Evolutionary conservation across 192 early-diverging fungal species (phyloP).

Genomic region (Funneliformis mosseae): DNA sequence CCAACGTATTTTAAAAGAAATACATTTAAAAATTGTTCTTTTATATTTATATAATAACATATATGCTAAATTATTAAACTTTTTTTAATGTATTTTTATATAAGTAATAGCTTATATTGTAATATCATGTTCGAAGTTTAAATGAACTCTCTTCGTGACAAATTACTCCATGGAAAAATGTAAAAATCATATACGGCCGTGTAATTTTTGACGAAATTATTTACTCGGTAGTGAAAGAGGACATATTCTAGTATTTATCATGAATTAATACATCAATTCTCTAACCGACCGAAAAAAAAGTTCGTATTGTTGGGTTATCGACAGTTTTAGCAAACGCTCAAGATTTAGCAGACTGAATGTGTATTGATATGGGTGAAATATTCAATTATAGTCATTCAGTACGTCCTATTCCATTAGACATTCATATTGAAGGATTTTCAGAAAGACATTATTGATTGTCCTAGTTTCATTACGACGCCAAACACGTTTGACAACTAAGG

Average conservation of each 20-base stretch:
- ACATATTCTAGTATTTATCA: slow-evolving; percentile 95
- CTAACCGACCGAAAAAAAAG: slow-evolving; percentile 70
- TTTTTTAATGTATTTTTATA: too few relatives aligned
- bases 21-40: too few relatives aligned
- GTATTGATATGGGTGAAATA: slow-evolving; percentile 81
- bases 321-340: slow-evolving; percentile 96
- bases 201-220: slow-evolving; percentile 99
- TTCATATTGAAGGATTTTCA: slow-evolving; percentile 95
- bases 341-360: slow-evolving; percentile 96
- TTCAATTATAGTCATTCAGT: slow-evolving; percentile 98
- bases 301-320: slow-evolving; percentile 93
- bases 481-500: slow-evolving; percentile 94
- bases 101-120: too few relatives aligned
- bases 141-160: too few relatives aligned
- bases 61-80: too few relatives aligned
- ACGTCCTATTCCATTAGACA: slow-evolving; percentile 95
- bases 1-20: too few relatives aligned
- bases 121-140: too few relatives aligned
- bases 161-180: too few relatives aligned
- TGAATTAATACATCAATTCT: slow-evolving; percentile 96
- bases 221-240: slow-evolving; percentile 95
- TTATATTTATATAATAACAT: too few relatives aligned
- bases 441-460: slow-evolving; percentile 98
- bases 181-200: too few relatives aligned
- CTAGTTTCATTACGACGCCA: slow-evolving; percentile 98